Evolutionary conservation across 208 protist species (phyloP).

Genomic region (Trypanosoma caninum): DNA sequence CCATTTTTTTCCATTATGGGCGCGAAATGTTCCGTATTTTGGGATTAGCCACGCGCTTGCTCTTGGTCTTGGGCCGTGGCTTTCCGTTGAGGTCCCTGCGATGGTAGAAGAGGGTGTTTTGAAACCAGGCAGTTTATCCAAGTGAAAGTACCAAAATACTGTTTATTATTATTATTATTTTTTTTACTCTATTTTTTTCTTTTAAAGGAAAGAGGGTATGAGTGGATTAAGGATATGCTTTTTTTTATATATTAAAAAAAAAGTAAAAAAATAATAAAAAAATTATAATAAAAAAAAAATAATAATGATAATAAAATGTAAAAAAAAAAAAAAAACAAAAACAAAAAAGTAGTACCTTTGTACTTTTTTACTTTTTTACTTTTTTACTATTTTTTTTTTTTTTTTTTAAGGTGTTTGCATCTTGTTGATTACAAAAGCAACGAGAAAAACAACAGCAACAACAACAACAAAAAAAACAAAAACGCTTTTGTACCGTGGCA

Average conservation of each 20-base stretch:
- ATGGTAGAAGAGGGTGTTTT: slow-evolving; percentile 91
- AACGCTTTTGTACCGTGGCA: no score
- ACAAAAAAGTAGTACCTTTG: background rate
- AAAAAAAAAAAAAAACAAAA: background rate
- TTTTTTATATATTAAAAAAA: background rate
- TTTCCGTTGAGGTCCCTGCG: slow-evolving; percentile 96
- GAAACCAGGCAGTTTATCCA: slow-evolving; percentile 33
- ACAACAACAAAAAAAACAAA: no score
- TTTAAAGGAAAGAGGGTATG: no score
- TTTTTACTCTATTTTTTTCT: background rate
- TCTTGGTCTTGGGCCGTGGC: slow-evolving; percentile 95
- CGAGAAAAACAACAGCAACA: no score
- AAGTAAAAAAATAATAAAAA: background rate
- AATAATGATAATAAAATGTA: background rate
- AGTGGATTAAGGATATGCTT: no score
- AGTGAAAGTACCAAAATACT: background rate
- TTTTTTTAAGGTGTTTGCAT: background rate
- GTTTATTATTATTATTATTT: background rate
- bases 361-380: background rate
- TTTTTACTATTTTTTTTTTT: slow-evolving; percentile 3
- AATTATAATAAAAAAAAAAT: background rate
- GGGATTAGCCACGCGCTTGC: slow-evolving; percentile 97
- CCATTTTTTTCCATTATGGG: slow-evolving; percentile 98
- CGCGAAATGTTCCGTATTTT: slow-evolving; percentile 96
- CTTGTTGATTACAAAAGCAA: background rate